Percentiles rank a stretch among this genome's conserved stretches.
phyloP scores from a whole-genome alignment of 352 stramenopile species.

The Phytophthora cryptogea region DNA sequence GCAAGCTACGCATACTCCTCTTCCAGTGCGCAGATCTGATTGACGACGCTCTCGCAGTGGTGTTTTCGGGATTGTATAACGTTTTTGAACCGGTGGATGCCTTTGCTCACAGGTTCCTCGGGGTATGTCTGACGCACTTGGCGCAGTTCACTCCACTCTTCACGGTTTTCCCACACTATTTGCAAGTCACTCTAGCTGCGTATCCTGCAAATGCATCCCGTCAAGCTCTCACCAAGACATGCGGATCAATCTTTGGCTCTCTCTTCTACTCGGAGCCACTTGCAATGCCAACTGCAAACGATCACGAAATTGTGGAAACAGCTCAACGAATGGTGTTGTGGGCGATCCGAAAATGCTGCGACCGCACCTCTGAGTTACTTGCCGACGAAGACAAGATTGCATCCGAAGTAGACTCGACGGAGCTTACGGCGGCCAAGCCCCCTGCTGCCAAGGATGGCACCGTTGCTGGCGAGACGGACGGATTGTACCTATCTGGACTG shows the following conservation, averaged over 20 bases:
- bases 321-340: conserved; percentile 51
- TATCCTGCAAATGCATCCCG: conserved; percentile 42
- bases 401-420: not conserved
- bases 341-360: conserved; percentile 51
- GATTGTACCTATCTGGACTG: conserved; percentile 55
- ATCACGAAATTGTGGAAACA: conserved; percentile 13
- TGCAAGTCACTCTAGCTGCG: conserved; percentile 49
- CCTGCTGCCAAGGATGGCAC: not conserved
- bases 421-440: not conserved
- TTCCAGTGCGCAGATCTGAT: conserved; percentile 41
- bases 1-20: conserved; percentile 53
- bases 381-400: conserved; percentile 16
- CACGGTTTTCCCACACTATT: conserved; percentile 57
- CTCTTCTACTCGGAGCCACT: conserved; percentile 49
- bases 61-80: conserved; percentile 58
- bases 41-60: conserved; percentile 48
- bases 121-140: conserved; percentile 52
- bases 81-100: conserved; percentile 52
- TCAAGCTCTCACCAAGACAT: conserved; percentile 44
- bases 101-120: conserved; percentile 57
- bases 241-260: conserved; percentile 55
- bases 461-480: conserved; percentile 27
- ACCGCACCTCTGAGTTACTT: conserved; percentile 41
- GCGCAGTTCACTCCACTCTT: conserved; percentile 51
- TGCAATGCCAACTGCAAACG: conserved; percentile 3